phyloP scores from a whole-genome alignment of 1,139 yeast genomes.

The Saccharomyces hybrid region DNA sequence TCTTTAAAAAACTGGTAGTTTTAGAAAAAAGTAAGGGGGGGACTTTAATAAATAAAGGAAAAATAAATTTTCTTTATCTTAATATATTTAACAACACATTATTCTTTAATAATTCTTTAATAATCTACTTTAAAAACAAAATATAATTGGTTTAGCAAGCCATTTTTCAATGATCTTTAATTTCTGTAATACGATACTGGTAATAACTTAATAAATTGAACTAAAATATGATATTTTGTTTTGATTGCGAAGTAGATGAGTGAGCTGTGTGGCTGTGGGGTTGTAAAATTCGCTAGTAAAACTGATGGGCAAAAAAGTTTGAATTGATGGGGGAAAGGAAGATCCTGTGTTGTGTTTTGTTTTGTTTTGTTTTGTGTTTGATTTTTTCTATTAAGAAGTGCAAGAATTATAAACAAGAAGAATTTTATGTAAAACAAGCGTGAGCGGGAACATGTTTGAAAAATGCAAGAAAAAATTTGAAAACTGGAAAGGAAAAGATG shows the following conservation, averaged over 20 bases:
- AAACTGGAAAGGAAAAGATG: not conserved
- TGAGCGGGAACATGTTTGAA: not conserved
- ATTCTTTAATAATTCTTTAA: constrained; percentile 6
- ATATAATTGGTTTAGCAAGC: constrained; percentile 18
- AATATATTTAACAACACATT: constrained; percentile 3
- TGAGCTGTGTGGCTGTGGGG: constrained; percentile 2
- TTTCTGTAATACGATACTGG: constrained; percentile 1
- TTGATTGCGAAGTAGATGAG: constrained; percentile 13
- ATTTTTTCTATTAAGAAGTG: not conserved
- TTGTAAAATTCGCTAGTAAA: not conserved
- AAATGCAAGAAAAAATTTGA: not conserved
- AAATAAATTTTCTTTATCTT: constrained; percentile 3
- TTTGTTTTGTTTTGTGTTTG: not conserved
- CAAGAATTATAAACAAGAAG: not conserved
- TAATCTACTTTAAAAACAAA: constrained; percentile 10
- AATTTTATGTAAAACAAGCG: not conserved
- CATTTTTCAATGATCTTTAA: constrained; percentile 11
- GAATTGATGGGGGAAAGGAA: not conserved
- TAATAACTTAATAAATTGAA: constrained; percentile 6
- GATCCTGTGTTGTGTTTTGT: not conserved
- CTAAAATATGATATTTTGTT: constrained; percentile 6
- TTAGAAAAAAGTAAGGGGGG: not conserved
- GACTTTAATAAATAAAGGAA: constrained; percentile 2
- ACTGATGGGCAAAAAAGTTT: not conserved
- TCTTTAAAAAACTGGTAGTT: constrained; percentile 1